Base-by-base conservation (phyloP, 306 rosid species). In the Cucurbita moschata region DNA sequence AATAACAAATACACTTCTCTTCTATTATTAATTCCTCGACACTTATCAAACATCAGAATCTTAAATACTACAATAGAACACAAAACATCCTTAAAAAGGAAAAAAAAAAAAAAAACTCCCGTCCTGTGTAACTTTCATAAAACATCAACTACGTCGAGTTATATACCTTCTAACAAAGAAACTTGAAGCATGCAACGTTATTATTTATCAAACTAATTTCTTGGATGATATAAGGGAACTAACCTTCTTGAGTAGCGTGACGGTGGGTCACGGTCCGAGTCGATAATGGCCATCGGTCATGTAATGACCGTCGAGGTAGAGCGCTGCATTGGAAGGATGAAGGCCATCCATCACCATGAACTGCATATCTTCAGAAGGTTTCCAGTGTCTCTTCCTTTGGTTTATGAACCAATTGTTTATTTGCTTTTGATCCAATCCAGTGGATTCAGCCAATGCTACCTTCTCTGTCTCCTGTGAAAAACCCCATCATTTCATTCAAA, bases 331-430 rank as follows among this genome's bases (percentile, higher is more conserved):
- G 61, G 88, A 96, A 1, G 95, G 91, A 73, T 94, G 96, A 23
- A 91, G 81, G 6, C 96, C 96, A 79, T 94, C 97, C 99, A 94
- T 94, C 79, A 91, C 97, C 99, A 94, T 94, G 71, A 88, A 89
- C 49, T 91, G 97, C 99, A 91, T 91, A 74, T 94, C 99, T 80
- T 94, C 99, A 38, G 99, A 94, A 61, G 99, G 99, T 76, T 94
- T 94, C 99, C 97, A 94, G 80, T 94, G 99, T 63, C 99, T 72
- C 82, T 94, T 94, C 89, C 99, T 94, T 76, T 94, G 99, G 71
- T 94, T 94, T 79, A 94, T 94, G 86, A 94, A 94, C 99, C 99
- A 94, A 55, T 94, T 92, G 69, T 90, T 92, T 79, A 92, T 92
- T 82, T 92, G 98, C 75, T 92, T 92, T 83, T 88, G 98, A 82